These are phyloP conservation scores for Kuraishia piskuri DNA, from an alignment of 805 yeast genomes.

Conservation along the genomic window DNA sequence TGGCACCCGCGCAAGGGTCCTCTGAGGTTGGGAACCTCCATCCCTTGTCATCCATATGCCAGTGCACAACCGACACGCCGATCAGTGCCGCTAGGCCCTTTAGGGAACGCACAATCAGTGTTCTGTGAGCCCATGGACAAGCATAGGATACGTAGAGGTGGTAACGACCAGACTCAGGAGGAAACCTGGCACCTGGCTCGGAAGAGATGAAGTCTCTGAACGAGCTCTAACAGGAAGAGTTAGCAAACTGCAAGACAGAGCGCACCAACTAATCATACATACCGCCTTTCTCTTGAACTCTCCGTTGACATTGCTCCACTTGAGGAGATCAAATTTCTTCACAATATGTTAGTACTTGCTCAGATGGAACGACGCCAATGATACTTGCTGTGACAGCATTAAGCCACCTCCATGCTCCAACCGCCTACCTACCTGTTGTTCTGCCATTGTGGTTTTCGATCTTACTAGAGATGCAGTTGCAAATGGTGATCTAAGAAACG, in stretches of 20 bases:
- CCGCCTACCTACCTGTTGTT: not conserved
- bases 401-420: not conserved
- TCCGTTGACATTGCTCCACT: slow-evolving; percentile 45
- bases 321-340: slow-evolving; percentile 30
- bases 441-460: not conserved
- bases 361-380: not conserved
- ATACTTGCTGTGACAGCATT: not conserved
- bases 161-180: slow-evolving; percentile 74
- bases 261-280: not conserved
- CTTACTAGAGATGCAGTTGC: not conserved
- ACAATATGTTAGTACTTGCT: not conserved
- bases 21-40: slow-evolving; percentile 65
- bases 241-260: slow-evolving; percentile 1
- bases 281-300: slow-evolving; percentile 43
- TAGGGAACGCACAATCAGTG: slow-evolving; percentile 60
- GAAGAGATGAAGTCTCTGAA: slow-evolving; percentile 61
- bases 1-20: slow-evolving; percentile 37
- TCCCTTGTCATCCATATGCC: slow-evolving; percentile 82
- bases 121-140: slow-evolving; percentile 96
- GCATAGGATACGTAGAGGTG: slow-evolving; percentile 83
- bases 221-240: slow-evolving; percentile 14
- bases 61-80: slow-evolving; percentile 75
- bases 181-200: slow-evolving; percentile 49
- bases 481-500: not conserved
- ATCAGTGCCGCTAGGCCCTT: slow-evolving; percentile 64